Conservation (phyloP, 805 yeast genomes). For the Barnettozyma siamensis region DNA sequence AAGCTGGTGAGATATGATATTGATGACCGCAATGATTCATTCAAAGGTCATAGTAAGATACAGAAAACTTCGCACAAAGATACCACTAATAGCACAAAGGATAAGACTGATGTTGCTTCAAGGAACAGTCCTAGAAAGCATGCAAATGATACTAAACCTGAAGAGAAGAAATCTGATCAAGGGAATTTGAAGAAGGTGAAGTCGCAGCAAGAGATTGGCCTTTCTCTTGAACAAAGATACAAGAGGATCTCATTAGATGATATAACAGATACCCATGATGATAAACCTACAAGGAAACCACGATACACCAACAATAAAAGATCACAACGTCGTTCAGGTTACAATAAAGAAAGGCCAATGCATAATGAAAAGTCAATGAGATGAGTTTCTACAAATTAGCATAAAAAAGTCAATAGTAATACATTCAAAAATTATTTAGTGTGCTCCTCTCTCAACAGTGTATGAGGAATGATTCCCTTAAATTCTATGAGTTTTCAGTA, state of each 20-base stretch:
- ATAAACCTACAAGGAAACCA: not conserved
- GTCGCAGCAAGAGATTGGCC: not conserved
- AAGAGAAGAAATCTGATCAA: too few species aligned
- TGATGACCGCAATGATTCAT: not conserved
- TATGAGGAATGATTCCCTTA: too few species aligned
- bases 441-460: too few species aligned
- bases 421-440: too few species aligned
- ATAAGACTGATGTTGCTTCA: too few species aligned
- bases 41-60: not conserved
- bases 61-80: not conserved
- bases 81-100: not conserved
- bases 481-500: constrained; percentile 18
- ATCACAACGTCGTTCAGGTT: too few species aligned
- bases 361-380: too few species aligned
- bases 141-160: too few species aligned
- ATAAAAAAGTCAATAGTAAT: constrained; percentile 32
- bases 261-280: not conserved
- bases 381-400: not conserved
- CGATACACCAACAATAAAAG: not conserved
- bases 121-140: too few species aligned
- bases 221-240: not conserved
- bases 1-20: not conserved
- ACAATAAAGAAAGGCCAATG: too few species aligned
- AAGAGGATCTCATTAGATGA: not conserved
- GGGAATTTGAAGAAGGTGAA: too few species aligned